Evolutionary conservation across 306 rosid species (phyloP), one percentile per base, ranked within the genome.

Genomic region (Acacia acuminata): DNA sequence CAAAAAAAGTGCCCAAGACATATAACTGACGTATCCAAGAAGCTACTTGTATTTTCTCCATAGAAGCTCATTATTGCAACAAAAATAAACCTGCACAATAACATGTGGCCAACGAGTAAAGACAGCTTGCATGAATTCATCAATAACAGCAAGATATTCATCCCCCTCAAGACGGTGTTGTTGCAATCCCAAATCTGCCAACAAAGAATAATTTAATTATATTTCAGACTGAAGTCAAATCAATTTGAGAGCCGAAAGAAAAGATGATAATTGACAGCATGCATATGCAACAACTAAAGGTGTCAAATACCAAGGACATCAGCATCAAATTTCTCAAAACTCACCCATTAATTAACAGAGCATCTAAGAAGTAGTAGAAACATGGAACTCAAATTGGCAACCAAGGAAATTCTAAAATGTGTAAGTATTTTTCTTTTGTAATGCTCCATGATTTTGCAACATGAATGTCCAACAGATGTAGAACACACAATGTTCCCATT

Each of bases 21-120:
- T 55, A 30, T 13, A 42, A 58, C 12, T 10, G 43, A 75, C 24
- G 77, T 51, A 51, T 20, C 72, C 73, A 80, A 75, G 11, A 50
- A 32, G 48, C 42, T 13, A 58, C 45, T 64, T 83, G 12, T 58
- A 22, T 30, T 50, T 55, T 27, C 58, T 20, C 56, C 15, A 71
- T n/a, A 77, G 51, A 51, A 82, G 2, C 20, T 79, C 76, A 22
- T 3, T 65, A 75, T 42, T 70, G 32, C 48, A 53, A 75, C 66
- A 10, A 48, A 82, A 85, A 71, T 90, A 92, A 32, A 66, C 99
- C 94, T 96, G 99, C 82, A 96, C 98, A 90, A 92, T 96, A 81
- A 96, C 97, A 91, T 94, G 81, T 19, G 99, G 99, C 99, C 99
- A 96, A 82, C 98, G 98, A 80, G 94, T 94, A 84, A 91, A 96